Evolutionary conservation across 2,329 filamentous ascomycete genomes (phyloP), one percentile per base, ranked within the genome.

Genomic region (Trematosphaeria pertusa): DNA sequence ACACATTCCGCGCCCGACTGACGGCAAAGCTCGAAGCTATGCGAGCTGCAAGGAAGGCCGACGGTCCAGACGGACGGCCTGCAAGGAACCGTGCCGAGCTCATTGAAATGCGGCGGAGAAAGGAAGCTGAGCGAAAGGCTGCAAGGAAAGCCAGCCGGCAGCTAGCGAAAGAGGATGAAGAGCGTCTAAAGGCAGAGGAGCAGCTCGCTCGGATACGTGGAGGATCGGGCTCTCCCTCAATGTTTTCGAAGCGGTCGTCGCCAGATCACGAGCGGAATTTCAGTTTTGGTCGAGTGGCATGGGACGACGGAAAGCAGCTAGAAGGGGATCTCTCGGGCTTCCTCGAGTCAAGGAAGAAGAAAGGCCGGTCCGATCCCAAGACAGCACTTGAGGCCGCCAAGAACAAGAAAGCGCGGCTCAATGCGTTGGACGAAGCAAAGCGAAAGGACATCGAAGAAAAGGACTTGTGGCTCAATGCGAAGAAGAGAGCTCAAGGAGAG

Each of bases 391-490:
- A 88, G 61, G 89, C 89, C 41, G 85, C 90, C 1, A 87, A 97
- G 74, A 89, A 90, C 65, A 93, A 96, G 74, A 88, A 92, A 75
- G 85, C 87, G 62, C 87, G 91, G 20, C 76, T 97, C 21, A 82
- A 86, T 34, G 82, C 78, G 20, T 83, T 96, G 64, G 88, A 93
- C 61, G 84, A 87, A 1, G 83, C 85, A 57, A 96, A 96, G 76
- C 87, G 88, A 45, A 86, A 86, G 52, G 89, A 96, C 49, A 87
- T 97, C 34, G 86, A 91, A 50, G 90, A 97, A 73, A 97, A 97
- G 78, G 93, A 99, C 64, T 79, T 87, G 47, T 99, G 94, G 94
- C 79, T 97, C 48, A 93, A 89, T 37, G 94, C 94, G 2, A 88
- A 93, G 73, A 90, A 91, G 73, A 86, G 88, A 18, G 91, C 88